A percentile compares a stretch with the other conserved stretches of the same genome.
These are phyloP conservation scores for Effrenium voratum DNA, from an alignment of 73 alveolate species.

Conservation along the genomic window DNA sequence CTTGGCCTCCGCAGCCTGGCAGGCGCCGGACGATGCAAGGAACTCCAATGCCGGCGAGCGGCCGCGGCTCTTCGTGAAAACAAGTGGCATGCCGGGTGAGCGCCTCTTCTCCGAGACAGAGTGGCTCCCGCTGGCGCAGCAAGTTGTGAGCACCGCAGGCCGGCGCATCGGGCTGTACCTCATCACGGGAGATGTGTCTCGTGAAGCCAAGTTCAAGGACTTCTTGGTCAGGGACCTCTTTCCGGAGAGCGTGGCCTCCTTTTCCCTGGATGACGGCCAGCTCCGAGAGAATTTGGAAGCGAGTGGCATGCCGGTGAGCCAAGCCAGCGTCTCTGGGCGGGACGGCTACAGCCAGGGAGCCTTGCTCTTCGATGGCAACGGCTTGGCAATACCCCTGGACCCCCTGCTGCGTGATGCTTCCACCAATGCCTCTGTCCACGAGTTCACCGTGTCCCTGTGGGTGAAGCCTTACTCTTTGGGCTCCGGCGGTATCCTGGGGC, in stretches of 20 bases:
- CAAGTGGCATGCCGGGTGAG: neutral
- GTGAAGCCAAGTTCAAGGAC: conserved; percentile 38
- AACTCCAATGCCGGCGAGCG: conserved; percentile 45
- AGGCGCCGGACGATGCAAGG: conserved; percentile 41
- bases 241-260: conserved; percentile 57
- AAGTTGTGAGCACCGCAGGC: neutral
- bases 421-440: conserved; percentile 27
- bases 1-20: neutral
- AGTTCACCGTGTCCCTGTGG: conserved; percentile 68
- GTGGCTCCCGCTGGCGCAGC: conserved; percentile 54
- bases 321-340: neutral
- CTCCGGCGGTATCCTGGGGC: conserved; percentile 48
- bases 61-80: conserved; percentile 53
- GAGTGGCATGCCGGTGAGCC: neutral
- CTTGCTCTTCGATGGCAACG: conserved; percentile 39
- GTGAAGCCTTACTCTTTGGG: conserved; percentile 32
- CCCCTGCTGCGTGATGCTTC: neutral
- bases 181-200: neutral
- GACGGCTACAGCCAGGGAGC: conserved; percentile 82
- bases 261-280: neutral
- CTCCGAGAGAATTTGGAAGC: conserved; percentile 51
- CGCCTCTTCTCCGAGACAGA: conserved; percentile 36
- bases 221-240: conserved; percentile 37
- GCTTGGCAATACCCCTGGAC: neutral
- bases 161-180: conserved; percentile 30